Evolutionary conservation across 129 eudicot genomes (phyloP).

Genomic region (Chrysanthemum makinoi): DNA sequence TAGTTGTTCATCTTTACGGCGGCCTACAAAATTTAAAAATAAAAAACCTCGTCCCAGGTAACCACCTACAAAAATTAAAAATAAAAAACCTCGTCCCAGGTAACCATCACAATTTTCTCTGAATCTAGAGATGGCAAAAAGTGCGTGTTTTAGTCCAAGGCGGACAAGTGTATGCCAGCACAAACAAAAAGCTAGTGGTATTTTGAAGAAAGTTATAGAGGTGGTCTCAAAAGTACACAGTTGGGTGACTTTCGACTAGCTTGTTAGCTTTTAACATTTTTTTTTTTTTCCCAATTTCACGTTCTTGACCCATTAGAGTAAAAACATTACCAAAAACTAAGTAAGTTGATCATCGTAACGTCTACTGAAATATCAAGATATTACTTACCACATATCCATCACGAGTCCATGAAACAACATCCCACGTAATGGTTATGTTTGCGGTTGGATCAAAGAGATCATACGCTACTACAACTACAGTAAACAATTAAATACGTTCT

Average conservation of each 20-base stretch:
- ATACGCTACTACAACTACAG: slow-evolving; percentile 35
- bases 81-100: too few relatives aligned
- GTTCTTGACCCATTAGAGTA: not conserved
- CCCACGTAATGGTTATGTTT: slow-evolving; percentile 51
- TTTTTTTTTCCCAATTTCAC: too few relatives aligned
- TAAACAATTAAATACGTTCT: not conserved
- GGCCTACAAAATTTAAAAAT: slow-evolving; percentile 20
- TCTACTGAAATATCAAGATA: not conserved
- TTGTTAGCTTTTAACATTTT: too few relatives aligned
- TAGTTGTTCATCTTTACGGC: slow-evolving; percentile 39
- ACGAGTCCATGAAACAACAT: slow-evolving; percentile 50
- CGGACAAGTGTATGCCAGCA: too few relatives aligned
- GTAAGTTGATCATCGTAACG: not conserved
- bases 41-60: too few relatives aligned
- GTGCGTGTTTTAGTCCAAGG: not conserved
- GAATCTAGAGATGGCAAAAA: not conserved
- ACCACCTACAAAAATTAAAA: slow-evolving; percentile 20
- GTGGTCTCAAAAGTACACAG: too few relatives aligned
- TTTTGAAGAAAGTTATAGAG: too few relatives aligned
- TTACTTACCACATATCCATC: slow-evolving; percentile 51
- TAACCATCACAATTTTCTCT: not conserved
- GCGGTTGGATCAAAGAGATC: slow-evolving; percentile 49
- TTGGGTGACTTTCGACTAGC: too few relatives aligned
- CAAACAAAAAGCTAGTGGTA: too few relatives aligned
- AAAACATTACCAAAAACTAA: too few relatives aligned